These are phyloP conservation scores for Phytophthora ramorum DNA, from an alignment of 352 stramenopile genomes.

Conservation along the genomic window DNA sequence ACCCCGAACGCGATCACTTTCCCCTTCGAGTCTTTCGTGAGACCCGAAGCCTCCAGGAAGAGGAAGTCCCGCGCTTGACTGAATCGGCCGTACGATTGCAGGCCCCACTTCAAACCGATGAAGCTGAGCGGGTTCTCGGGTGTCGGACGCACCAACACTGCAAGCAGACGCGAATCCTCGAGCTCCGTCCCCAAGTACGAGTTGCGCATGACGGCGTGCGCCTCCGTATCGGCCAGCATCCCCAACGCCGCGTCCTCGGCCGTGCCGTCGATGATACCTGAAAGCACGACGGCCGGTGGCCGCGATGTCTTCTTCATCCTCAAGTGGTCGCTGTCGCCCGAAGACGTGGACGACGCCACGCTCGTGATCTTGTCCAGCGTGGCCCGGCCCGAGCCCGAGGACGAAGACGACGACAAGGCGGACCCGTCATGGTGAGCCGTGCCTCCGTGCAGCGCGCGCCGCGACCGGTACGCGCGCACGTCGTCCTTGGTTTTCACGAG, in stretches of 20 bases:
- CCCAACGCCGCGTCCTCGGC: conserved; percentile 45
- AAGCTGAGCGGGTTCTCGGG: conserved; percentile 45
- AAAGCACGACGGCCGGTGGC: conserved; percentile 30
- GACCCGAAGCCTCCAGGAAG: conserved; percentile 45
- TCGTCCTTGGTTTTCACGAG: conserved; percentile 42
- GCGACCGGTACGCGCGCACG: conserved; percentile 35
- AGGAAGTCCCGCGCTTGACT: conserved; percentile 45
- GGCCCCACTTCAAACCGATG: conserved; percentile 46
- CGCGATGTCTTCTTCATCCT: conserved; percentile 29
- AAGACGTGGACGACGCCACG: conserved; percentile 28
- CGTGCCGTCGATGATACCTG: conserved; percentile 30
- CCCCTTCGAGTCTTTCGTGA: conserved; percentile 38
- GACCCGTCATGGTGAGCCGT: conserved; percentile 7
- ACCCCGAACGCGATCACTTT: conserved; percentile 37
- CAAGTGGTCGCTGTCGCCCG: conserved; percentile 21
- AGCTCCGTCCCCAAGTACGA: conserved; percentile 41
- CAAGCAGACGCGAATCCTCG: conserved; percentile 41
- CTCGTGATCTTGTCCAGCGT: conserved; percentile 33
- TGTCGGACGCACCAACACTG: conserved; percentile 31
- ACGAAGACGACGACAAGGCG: conserved; percentile 24
- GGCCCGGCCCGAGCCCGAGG: conserved; percentile 16
- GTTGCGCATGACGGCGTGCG: conserved; percentile 37
- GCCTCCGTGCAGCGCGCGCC: conserved; percentile 22
- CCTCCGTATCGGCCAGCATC: conserved; percentile 42
- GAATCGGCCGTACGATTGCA: conserved; percentile 40